These are phyloP conservation scores for Brassica hybrid DNA, from an alignment of 441 rosid species.

Conservation along the genomic window DNA sequence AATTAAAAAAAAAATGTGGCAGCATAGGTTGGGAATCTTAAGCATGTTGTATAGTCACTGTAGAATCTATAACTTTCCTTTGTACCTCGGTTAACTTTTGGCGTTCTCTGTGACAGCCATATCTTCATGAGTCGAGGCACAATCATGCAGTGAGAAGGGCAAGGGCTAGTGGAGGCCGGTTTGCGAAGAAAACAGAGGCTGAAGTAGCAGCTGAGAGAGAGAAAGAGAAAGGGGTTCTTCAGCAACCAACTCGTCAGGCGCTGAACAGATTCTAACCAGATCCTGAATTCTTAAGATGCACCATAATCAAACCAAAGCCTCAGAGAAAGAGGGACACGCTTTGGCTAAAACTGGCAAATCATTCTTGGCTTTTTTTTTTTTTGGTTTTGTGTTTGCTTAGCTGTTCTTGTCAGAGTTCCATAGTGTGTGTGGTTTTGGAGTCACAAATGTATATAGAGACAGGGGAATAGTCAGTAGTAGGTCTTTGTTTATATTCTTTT, in stretches of 20 bases:
- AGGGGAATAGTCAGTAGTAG: slow-evolving; percentile 19
- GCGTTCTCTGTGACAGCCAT: slow-evolving; percentile 59
- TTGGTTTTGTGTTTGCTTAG: slow-evolving; percentile 33
- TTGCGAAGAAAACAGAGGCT: slow-evolving; percentile 74
- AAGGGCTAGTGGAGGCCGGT: slow-evolving; percentile 90
- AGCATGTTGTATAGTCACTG: slow-evolving; percentile 22
- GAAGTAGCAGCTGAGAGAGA: slow-evolving; percentile 50
- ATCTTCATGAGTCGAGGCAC: slow-evolving; percentile 98
- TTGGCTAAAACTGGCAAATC: slow-evolving; percentile 84
- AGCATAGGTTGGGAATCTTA: neutral
- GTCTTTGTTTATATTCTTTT: slow-evolving; percentile 38
- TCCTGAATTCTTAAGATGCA: slow-evolving; percentile 62
- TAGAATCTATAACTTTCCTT: slow-evolving; percentile 1
- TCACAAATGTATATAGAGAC: slow-evolving; percentile 35
- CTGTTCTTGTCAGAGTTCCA: slow-evolving; percentile 12
- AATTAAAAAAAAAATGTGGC: neutral
- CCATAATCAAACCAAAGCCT: slow-evolving; percentile 45
- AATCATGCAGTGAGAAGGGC: slow-evolving; percentile 93
- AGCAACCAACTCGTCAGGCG: slow-evolving; percentile 70
- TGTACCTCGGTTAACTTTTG: slow-evolving; percentile 17
- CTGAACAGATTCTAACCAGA: slow-evolving; percentile 64
- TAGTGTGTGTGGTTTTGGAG: slow-evolving; percentile 33
- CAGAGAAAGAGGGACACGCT: slow-evolving; percentile 42
- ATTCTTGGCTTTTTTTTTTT: slow-evolving; percentile 83
- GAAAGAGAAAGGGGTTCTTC: slow-evolving; percentile 58